Conservation (phyloP, 1,284 basidiomycete genomes). For the Paramarasmius palmivorus region DNA sequence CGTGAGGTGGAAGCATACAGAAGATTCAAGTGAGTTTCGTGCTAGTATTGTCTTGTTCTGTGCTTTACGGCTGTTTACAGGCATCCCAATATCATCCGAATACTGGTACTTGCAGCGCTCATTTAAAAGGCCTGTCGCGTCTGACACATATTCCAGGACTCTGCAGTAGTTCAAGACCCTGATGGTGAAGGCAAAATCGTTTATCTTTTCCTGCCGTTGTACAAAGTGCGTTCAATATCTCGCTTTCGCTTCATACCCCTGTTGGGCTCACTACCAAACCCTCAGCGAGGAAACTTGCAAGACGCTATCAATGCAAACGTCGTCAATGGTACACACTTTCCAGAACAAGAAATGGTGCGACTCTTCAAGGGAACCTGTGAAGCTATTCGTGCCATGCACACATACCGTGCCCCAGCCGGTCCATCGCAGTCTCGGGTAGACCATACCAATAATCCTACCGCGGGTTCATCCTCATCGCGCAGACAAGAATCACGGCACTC, state of each 20-base stretch:
- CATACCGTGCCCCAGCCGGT: slow-evolving; percentile 57
- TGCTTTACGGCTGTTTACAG: slow-evolving; percentile 35
- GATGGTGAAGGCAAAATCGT: slow-evolving; percentile 94
- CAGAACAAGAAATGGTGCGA: slow-evolving; percentile 86
- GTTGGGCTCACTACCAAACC: slow-evolving; percentile 22
- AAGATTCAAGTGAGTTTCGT: slow-evolving; percentile 75
- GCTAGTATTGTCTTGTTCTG: slow-evolving; percentile 3
- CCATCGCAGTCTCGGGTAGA: slow-evolving; percentile 23
- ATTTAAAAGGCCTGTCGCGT: background rate
- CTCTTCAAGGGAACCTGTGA: slow-evolving; percentile 94
- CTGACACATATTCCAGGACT: slow-evolving; percentile 58
- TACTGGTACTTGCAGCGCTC: slow-evolving; percentile 50
- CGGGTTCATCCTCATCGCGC: slow-evolving; percentile 25
- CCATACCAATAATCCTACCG: slow-evolving; percentile 27
- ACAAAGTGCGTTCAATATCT: slow-evolving; percentile 54
- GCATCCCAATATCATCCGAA: slow-evolving; percentile 88
- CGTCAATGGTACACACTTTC: slow-evolving; percentile 81
- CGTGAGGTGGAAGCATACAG: slow-evolving; percentile 89
- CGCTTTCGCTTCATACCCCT: slow-evolving; percentile 1
- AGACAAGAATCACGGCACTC: slow-evolving; percentile 31
- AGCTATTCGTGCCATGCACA: slow-evolving; percentile 93
- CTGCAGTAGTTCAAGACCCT: slow-evolving; percentile 91
- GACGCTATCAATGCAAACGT: slow-evolving; percentile 90
- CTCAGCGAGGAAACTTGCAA: slow-evolving; percentile 88
- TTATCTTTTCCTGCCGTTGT: slow-evolving; percentile 90